Evolutionary conservation across 2,329 filamentous ascomycete species (phyloP).

Genomic region (Bertia moriformis): DNA sequence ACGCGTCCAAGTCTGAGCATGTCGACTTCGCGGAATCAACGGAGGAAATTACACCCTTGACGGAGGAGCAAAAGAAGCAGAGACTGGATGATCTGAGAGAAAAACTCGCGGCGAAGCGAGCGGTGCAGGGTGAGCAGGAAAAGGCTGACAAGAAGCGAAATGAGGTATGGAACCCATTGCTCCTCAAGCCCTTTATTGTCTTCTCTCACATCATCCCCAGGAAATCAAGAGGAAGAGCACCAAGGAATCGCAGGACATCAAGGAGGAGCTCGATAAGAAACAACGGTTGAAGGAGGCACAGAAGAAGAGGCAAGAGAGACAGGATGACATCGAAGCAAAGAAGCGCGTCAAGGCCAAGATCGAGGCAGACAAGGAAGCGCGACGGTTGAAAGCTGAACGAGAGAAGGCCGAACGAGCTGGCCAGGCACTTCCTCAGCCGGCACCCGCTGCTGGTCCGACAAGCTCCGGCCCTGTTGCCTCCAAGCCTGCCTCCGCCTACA

Average conservation of each 20-base stretch:
- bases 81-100: constrained; percentile 37
- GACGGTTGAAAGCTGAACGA: constrained; percentile 41
- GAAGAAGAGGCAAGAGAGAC: constrained; percentile 47
- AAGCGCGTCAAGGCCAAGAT: constrained; percentile 51
- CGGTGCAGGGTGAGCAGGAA: constrained; percentile 38
- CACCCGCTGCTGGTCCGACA: constrained; percentile 8
- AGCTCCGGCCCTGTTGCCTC: constrained; percentile 18
- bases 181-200: background rate
- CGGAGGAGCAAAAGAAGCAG: constrained; percentile 49
- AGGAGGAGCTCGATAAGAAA: constrained; percentile 49
- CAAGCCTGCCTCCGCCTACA: constrained; percentile 31
- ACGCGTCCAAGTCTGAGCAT: constrained; percentile 51
- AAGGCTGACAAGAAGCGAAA: constrained; percentile 47
- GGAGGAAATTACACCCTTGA: constrained; percentile 52
- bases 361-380: constrained; percentile 50
- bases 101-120: constrained; percentile 39
- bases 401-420: constrained; percentile 49
- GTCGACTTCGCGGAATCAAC: constrained; percentile 53
- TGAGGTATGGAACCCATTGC: constrained; percentile 21
- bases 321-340: constrained; percentile 46
- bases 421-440: constrained; percentile 15
- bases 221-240: constrained; percentile 39
- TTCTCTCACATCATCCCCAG: too few species aligned
- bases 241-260: constrained; percentile 49
- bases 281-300: constrained; percentile 52